Evolutionary conservation across 306 rosid genomes (phyloP), one percentile per base, ranked within the genome.

Genomic region (Vachellia pachyceras): DNA sequence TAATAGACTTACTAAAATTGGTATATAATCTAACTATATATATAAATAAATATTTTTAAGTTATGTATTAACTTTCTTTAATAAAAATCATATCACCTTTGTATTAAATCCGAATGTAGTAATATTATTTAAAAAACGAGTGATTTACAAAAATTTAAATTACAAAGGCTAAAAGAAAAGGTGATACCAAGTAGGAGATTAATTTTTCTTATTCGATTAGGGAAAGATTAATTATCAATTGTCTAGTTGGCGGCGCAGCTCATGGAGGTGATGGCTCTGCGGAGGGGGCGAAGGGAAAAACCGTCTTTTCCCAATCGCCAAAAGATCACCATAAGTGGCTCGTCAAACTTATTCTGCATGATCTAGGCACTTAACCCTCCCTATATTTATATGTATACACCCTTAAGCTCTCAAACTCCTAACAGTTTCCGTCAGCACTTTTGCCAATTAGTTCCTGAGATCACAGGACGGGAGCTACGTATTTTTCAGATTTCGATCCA

Each of bases 271-370:
- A 60, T 13, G 60, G 18, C 67, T 54, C 60, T 80, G 72, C 64
- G 58, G 78, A 71, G 41, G 41, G 78, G 83, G 64, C 81, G 69
- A 69, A 45, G 7, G 47, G 40, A 57, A 57, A 83, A 49, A 35
- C 20, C 65, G 85, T 49, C 90, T 79, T 75, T 86, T 86, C 87
- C 79, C 54, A 10, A 75, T 54, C 74, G 11, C 85, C 84, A 84
- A 86, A 70, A 80, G 87, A 73, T 78, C 82, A 55, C 13, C 23
- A 3, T 3, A 11, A 44, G 36, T 41, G 33, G 12, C 61, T 47
- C 6, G 10, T 40, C 39, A 22, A 41, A 45, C n/a, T 69, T 75
- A 45, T 35, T 71, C 8, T 49, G 25, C 45, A 46, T 71, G 22
- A 45, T 14, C 40, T 50, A 9, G 15, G 36, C 15, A 10, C 36